These are phyloP conservation scores for Podaxis rugospora DNA, from an alignment of 768 basidiomycete species.

Conservation along the genomic window DNA sequence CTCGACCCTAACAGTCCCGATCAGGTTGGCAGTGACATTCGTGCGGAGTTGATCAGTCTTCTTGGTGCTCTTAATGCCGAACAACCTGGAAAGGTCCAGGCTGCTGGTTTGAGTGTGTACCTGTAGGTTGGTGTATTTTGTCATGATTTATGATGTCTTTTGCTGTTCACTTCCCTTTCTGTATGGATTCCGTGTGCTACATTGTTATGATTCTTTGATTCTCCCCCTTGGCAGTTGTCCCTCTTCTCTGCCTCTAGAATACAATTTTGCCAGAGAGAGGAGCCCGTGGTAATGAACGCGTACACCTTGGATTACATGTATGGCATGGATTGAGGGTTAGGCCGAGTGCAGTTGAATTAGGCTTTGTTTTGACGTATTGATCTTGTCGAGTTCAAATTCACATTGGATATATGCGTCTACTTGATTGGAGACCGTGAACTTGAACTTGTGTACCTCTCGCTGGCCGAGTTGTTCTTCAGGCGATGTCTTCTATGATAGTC, in stretches of 20 bases:
- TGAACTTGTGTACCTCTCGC: conserved; percentile 32
- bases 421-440: neutral
- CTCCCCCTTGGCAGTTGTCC: conserved; percentile 9
- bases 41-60: conserved; percentile 70
- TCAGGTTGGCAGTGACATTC: conserved; percentile 77
- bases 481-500: conserved; percentile 53
- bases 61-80: conserved; percentile 68
- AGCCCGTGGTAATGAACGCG: neutral
- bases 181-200: conserved; percentile 11
- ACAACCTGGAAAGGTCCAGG: conserved; percentile 75
- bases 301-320: neutral
- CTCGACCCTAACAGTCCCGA: conserved; percentile 72
- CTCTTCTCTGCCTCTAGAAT: conserved; percentile 4
- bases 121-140: conserved; percentile 30
- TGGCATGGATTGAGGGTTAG: no score
- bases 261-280: neutral
- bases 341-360: neutral
- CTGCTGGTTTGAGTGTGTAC: conserved; percentile 62
- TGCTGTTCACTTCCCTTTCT: conserved; percentile 13
- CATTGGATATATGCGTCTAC: neutral
- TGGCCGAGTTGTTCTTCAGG: conserved; percentile 49
- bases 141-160: conserved; percentile 12
- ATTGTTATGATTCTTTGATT: conserved; percentile 11
- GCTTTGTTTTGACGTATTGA: conserved; percentile 15
- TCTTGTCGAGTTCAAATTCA: conserved; percentile 2